These are phyloP conservation scores for Schwanniomyces polymorphus DNA, from an alignment of 805 yeast genomes.

Conservation along the genomic window DNA sequence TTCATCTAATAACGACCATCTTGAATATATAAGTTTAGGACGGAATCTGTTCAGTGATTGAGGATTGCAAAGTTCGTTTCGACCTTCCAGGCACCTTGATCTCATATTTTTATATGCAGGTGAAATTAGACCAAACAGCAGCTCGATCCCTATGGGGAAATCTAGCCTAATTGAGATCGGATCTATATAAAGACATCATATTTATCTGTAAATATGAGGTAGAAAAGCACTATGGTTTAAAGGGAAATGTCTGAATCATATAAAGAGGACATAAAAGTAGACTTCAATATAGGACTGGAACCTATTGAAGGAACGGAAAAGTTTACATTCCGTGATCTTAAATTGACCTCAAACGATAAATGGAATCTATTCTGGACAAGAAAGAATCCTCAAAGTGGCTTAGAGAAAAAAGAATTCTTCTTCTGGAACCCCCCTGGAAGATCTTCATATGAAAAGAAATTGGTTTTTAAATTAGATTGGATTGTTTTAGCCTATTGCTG, in stretches of 20 bases:
- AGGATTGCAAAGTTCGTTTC: background rate
- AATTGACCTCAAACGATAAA: background rate
- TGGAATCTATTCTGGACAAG: slow-evolving; percentile 2
- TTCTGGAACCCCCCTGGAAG: slow-evolving; percentile 1
- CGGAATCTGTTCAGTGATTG: background rate
- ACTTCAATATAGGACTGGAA: background rate
- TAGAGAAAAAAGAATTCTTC: background rate
- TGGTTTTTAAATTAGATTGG: slow-evolving; percentile 3
- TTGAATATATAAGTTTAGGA: background rate
- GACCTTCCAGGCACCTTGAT: background rate
- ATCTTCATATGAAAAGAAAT: background rate
- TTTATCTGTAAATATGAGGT: background rate
- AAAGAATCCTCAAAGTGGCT: background rate
- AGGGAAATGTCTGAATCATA: background rate
- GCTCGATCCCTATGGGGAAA: background rate
- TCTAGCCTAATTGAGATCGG: background rate
- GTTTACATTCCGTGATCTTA: background rate
- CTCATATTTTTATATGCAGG: background rate
- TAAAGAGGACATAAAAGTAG: background rate
- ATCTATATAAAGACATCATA: background rate
- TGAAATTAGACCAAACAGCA: background rate
- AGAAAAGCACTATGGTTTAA: background rate
- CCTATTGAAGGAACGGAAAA: background rate
- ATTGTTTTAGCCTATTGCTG: slow-evolving; percentile 3
- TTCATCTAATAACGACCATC: background rate